Conservation (phyloP, 768 basidiomycete species). For the Coprinopsis marcescibilis region DNA sequence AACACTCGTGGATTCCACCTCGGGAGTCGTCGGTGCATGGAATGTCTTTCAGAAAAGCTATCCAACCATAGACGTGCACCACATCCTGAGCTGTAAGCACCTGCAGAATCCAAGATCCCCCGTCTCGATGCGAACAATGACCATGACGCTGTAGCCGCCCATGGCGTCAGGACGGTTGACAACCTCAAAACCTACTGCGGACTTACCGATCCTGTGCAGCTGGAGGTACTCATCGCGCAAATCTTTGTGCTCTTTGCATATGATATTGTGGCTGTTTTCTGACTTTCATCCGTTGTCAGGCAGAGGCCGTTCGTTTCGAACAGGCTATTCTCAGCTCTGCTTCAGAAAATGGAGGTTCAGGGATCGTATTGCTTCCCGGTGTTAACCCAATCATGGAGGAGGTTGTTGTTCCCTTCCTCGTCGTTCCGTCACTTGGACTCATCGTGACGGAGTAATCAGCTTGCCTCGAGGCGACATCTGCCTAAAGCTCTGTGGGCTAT, state of each 20-base stretch:
- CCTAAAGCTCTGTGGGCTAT: constrained; percentile 79
- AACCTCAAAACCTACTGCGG: constrained; percentile 71
- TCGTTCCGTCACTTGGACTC: constrained; percentile 2
- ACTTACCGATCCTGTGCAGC: constrained; percentile 57
- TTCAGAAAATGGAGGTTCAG: constrained; percentile 43
- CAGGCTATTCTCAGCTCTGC: constrained; percentile 65
- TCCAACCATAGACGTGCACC: constrained; percentile 52
- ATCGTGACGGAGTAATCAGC: constrained; percentile 20
- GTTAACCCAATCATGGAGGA: constrained; percentile 52
- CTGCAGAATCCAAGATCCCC: constrained; percentile 4
- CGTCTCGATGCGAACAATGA: constrained; percentile 6
- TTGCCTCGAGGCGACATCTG: constrained; percentile 28
- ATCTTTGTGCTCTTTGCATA: neutral
- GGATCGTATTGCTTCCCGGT: constrained; percentile 73
- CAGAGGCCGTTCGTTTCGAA: constrained; percentile 76
- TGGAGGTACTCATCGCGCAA: constrained; percentile 45
- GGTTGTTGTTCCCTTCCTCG: constrained; percentile 27
- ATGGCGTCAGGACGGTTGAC: constrained; percentile 81
- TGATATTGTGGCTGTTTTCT: neutral
- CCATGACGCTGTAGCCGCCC: constrained; percentile 44
- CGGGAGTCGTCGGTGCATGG: constrained; percentile 82
- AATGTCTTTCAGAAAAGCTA: constrained; percentile 67
- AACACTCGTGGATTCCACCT: constrained; percentile 77
- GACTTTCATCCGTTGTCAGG: constrained; percentile 29
- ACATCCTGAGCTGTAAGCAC: constrained; percentile 57